Conservation (phyloP, 2,329 filamentous ascomycete genomes). For the Camptophora hylomeconis region DNA sequence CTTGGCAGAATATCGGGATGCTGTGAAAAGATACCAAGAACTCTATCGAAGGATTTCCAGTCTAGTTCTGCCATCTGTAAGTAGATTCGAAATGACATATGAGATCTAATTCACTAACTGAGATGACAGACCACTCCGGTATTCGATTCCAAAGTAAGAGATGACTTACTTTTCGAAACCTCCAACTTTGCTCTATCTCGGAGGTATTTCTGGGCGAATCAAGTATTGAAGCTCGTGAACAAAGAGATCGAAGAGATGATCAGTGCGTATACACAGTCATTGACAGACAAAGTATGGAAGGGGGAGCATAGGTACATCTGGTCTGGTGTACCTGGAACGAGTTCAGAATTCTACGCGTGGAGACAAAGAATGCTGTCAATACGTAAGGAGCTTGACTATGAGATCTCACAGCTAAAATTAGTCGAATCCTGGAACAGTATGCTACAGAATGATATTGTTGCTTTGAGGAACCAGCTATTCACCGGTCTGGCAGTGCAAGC, state of each 20-base stretch:
- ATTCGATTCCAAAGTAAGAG: constrained; percentile 15
- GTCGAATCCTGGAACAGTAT: too few relatives aligned
- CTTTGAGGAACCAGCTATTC: too few relatives aligned
- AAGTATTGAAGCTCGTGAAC: constrained; percentile 18
- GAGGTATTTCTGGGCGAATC: constrained; percentile 20
- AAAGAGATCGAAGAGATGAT: constrained; percentile 20
- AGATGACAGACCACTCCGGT: constrained; percentile 26
- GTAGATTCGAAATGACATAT: too few relatives aligned
- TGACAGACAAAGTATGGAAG: constrained; percentile 18
- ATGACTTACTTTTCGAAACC: constrained; percentile 17
- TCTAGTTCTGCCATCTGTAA: constrained; percentile 46
- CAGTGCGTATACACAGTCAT: constrained; percentile 14
- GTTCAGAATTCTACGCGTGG: constrained; percentile 17
- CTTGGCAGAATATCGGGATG: constrained; percentile 47
- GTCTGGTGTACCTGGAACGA: constrained; percentile 15
- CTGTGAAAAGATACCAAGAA: constrained; percentile 43
- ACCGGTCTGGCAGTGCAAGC: too few relatives aligned
- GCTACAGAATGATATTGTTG: too few relatives aligned
- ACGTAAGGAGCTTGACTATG: constrained; percentile 16
- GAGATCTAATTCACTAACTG: too few relatives aligned
- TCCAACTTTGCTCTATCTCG: constrained; percentile 17
- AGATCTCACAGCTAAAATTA: constrained; percentile 33
- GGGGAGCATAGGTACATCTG: constrained; percentile 17
- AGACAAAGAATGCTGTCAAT: constrained; percentile 16
- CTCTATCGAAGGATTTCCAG: constrained; percentile 45